Base-by-base conservation (phyloP, 192 early-diverging fungal species). In the Borealophlyctis nickersoniae region DNA sequence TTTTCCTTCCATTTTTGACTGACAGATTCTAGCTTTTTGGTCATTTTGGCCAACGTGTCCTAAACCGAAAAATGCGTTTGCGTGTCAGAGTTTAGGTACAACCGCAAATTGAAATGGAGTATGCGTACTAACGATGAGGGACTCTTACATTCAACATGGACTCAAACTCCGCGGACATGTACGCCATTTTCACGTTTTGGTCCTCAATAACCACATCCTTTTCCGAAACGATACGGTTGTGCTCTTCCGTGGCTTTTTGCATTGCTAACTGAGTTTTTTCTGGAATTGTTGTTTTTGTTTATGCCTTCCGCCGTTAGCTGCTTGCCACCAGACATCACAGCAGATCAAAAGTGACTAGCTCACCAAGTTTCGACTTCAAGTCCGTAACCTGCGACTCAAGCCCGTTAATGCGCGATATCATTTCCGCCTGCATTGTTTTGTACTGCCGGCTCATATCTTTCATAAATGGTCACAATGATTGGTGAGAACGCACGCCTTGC, bases 151-250 rank as follows among this genome's bases (percentile, higher is more conserved):
- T 80, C 13, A 86, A 71, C 84, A 86, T 86, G 22, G 70, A 60
- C 58, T 86, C 84, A 62, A 86, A 86, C 62, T 86, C 84, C 2
- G 65, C 52, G 4, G 78, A 72, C 80, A 86, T 80, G 62, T 85
- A 86, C 14, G 73, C 66, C 83, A 85, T 85, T 60, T 85, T 85
- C 16, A 80, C 70, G 31, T 85, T 79, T 66, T 85, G 83, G 35
- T 85, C 83, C 51, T 85, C 83, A 49, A 85, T 75, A 1, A 75
- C 51, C 11, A 72, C 63, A 35, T 85, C 82, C 49, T 82, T 85
- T 73, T 75, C 71, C 1, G 66, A 62, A 4, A 75, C 45, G 48
- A 74, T 73, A 5, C 61, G 49, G 9, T 52, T 66, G 35, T 75
- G 66, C 35, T 83, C 76, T 56, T 78, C 82, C n/a, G 73, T 77